These are phyloP conservation scores for Cymbopogon flexuosus DNA, from an alignment of 202 grass and related monocot species.

Conservation along the genomic window DNA sequence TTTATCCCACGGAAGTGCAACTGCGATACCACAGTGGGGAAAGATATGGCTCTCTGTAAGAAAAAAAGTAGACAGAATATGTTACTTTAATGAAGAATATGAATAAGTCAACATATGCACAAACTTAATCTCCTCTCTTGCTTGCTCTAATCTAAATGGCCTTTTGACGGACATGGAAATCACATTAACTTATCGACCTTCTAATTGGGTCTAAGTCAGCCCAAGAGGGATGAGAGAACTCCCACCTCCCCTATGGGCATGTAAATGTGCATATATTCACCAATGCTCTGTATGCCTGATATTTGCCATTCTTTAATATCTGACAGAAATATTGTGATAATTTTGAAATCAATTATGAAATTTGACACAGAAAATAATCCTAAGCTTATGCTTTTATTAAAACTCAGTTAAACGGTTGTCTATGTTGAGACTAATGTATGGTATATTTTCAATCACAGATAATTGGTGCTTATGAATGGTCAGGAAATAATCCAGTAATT, in stretches of 20 bases:
- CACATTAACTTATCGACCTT: not conserved
- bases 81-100: not conserved
- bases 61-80: not conserved
- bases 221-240: not conserved
- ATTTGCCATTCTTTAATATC: not conserved
- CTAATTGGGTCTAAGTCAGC: not conserved
- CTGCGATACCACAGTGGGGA: not conserved
- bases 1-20: constrained; percentile 1
- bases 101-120: not conserved
- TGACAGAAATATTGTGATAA: not conserved
- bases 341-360: too few relatives aligned
- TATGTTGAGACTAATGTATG: not conserved
- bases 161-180: not conserved
- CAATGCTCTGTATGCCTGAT: too few relatives aligned
- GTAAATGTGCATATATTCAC: too few relatives aligned
- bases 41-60: constrained; percentile 11
- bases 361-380: not conserved
- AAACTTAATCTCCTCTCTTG: not conserved
- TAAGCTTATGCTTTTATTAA: not conserved
- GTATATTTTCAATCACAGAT: not conserved
- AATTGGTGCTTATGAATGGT: constrained; percentile 37
- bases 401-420: not conserved
- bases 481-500: constrained; percentile 14
- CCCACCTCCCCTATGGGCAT: too few relatives aligned
- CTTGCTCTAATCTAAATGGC: not conserved